phyloP scores from a whole-genome alignment of 2,329 filamentous ascomycete species.

The Ceratocystis destructans region DNA sequence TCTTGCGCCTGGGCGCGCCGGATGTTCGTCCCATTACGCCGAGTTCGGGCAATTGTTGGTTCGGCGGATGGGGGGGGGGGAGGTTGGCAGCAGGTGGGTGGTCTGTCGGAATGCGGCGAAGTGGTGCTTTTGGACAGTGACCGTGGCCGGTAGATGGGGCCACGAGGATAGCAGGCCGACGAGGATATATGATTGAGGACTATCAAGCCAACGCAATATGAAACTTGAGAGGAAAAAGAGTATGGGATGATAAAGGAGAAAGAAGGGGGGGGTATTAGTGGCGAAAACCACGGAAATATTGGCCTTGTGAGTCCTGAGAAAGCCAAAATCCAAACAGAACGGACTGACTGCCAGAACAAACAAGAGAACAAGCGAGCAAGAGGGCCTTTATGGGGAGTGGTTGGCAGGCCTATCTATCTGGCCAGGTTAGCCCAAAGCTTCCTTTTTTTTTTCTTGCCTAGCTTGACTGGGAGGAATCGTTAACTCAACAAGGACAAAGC shows the following conservation, averaged over 20 bases:
- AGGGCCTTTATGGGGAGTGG: not conserved
- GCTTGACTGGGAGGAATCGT: not conserved
- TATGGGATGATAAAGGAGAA: not conserved
- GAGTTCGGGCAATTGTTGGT: not conserved
- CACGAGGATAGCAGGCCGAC: not conserved
- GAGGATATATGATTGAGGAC: not conserved
- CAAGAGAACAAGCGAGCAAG: not conserved
- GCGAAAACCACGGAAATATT: not conserved
- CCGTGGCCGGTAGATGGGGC: not conserved
- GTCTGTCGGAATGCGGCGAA: not conserved
- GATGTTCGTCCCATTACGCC: slow-evolving; percentile 4
- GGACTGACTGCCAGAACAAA: not conserved
- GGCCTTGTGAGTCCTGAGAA: too few species aligned
- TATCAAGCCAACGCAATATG: not conserved
- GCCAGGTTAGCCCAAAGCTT: slow-evolving; percentile 1
- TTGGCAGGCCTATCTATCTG: not conserved
- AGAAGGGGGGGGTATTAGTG: not conserved
- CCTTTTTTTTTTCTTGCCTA: not conserved
- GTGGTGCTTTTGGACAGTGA: not conserved
- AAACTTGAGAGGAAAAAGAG: not conserved
- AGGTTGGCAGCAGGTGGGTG: too few species aligned
- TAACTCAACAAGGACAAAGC: not conserved
- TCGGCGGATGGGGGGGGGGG: not conserved
- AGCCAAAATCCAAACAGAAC: not conserved
- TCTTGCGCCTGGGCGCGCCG: slow-evolving; percentile 18